Percentiles rank a stretch among this genome's conserved stretches.
Conservation (phyloP, 2,329 filamentous ascomycete genomes). For the Venturia carpophila region DNA sequence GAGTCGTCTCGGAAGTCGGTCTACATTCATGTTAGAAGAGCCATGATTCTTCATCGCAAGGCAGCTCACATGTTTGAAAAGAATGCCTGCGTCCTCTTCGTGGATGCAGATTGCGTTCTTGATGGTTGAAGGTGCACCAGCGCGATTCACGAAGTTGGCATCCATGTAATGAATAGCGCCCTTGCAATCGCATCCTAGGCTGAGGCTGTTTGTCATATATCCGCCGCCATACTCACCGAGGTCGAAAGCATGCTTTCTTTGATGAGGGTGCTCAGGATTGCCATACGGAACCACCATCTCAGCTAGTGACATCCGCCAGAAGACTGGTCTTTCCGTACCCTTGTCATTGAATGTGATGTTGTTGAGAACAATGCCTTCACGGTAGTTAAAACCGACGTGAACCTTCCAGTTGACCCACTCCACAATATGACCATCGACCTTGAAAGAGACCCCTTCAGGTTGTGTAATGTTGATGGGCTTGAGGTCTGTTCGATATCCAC, state of each 20-base stretch:
- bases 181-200: slow-evolving; percentile 78
- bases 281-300: slow-evolving; percentile 94
- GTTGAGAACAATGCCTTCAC: slow-evolving; percentile 82
- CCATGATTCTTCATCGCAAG: neutral
- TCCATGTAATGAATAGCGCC: slow-evolving; percentile 88
- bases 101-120: slow-evolving; percentile 95
- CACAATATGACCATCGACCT: slow-evolving; percentile 62
- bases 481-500: slow-evolving; percentile 68
- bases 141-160: slow-evolving; percentile 71
- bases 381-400: slow-evolving; percentile 91
- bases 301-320: slow-evolving; percentile 80
- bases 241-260: slow-evolving; percentile 75
- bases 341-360: slow-evolving; percentile 88
- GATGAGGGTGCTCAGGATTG: slow-evolving; percentile 71
- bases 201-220: slow-evolving; percentile 74
- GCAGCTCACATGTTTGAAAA: slow-evolving; percentile 67
- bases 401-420: slow-evolving; percentile 93
- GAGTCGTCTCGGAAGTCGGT: slow-evolving; percentile 89
- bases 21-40: slow-evolving; percentile 21
- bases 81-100: slow-evolving; percentile 83
- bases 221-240: slow-evolving; percentile 74
- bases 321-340: slow-evolving; percentile 64
- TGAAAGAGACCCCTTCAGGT: slow-evolving; percentile 83
- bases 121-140: slow-evolving; percentile 68
- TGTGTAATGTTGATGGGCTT: slow-evolving; percentile 86